Evolutionary conservation across 192 early-diverging fungal genomes (phyloP).

Genomic region (Umbelopsis ramanniana): DNA sequence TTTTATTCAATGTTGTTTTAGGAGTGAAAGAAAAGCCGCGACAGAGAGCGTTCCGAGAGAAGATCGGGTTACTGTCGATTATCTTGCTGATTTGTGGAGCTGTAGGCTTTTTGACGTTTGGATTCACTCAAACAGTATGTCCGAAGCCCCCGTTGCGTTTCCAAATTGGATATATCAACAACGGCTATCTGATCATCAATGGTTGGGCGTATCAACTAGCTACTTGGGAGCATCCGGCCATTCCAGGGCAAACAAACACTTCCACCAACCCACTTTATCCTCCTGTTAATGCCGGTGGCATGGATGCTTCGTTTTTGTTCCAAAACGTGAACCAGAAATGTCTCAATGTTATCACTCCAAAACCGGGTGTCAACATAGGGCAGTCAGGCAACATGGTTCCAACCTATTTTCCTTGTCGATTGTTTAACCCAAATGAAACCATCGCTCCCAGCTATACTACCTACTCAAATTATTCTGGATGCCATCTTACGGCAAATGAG

Average conservation of each 20-base stretch:
- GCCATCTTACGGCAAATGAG: slow-evolving; percentile 56
- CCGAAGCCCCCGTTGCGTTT: slow-evolving; percentile 43
- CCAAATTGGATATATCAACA: slow-evolving; percentile 49
- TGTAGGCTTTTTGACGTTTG: slow-evolving; percentile 80
- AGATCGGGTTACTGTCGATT: slow-evolving; percentile 73
- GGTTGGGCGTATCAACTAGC: slow-evolving; percentile 66
- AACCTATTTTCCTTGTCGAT: slow-evolving; percentile 65
- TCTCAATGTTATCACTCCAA: slow-evolving; percentile 53
- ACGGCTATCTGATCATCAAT: slow-evolving; percentile 60
- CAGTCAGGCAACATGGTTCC: slow-evolving; percentile 34
- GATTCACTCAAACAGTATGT: slow-evolving; percentile 58
- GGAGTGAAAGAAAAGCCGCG: slow-evolving; percentile 55
- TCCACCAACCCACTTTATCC: slow-evolving; percentile 55
- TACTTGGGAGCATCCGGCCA: slow-evolving; percentile 45
- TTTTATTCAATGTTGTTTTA: slow-evolving; percentile 21
- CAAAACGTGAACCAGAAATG: slow-evolving; percentile 63
- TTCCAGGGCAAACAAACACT: slow-evolving; percentile 48
- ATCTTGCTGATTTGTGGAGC: slow-evolving; percentile 63
- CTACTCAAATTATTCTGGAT: slow-evolving; percentile 55
- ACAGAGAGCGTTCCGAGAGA: slow-evolving; percentile 76
- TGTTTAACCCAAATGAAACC: slow-evolving; percentile 52
- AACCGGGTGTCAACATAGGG: slow-evolving; percentile 20
- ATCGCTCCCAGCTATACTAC: slow-evolving; percentile 44
- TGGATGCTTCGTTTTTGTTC: slow-evolving; percentile 75
- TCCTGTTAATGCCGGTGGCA: slow-evolving; percentile 61